Evolutionary conservation across 352 stramenopile species (phyloP).

Genomic region (Phytophthora melonis): DNA sequence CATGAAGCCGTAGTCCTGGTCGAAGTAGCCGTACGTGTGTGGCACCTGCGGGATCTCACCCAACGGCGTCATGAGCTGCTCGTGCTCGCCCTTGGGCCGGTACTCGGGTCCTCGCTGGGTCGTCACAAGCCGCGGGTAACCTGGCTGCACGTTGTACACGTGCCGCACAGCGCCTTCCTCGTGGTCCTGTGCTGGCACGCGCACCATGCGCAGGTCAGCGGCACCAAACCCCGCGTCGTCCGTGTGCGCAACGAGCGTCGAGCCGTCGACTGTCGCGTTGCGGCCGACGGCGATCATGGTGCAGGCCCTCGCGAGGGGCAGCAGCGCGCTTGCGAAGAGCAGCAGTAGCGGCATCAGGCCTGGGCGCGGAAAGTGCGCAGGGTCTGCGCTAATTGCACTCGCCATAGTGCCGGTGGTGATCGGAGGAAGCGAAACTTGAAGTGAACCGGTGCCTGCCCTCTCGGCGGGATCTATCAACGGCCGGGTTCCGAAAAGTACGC

Average conservation of each 20-base stretch:
- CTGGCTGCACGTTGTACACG: slow-evolving; percentile 75
- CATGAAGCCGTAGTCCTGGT: slow-evolving; percentile 95
- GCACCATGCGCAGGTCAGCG: slow-evolving; percentile 92
- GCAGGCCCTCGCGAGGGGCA: slow-evolving; percentile 53
- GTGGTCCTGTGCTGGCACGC: slow-evolving; percentile 90
- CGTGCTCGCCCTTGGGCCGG: slow-evolving; percentile 39
- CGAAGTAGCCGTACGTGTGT: slow-evolving; percentile 94
- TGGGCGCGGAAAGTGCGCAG: neutral
- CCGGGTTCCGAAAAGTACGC: slow-evolving; percentile 23
- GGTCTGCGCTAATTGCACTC: neutral
- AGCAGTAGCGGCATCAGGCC: slow-evolving; percentile 13
- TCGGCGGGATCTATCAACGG: slow-evolving; percentile 10
- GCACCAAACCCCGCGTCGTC: slow-evolving; percentile 84
- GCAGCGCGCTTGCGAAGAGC: slow-evolving; percentile 8
- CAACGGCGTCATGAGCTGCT: slow-evolving; percentile 67
- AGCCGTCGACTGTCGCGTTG: slow-evolving; percentile 85
- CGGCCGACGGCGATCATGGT: slow-evolving; percentile 91
- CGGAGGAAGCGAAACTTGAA: slow-evolving; percentile 31
- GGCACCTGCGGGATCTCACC: slow-evolving; percentile 90
- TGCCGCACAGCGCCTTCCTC: slow-evolving; percentile 47
- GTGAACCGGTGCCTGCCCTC: slow-evolving; percentile 3
- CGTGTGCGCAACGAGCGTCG: slow-evolving; percentile 91
- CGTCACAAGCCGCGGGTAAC: slow-evolving; percentile 79
- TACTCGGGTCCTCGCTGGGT: slow-evolving; percentile 81
- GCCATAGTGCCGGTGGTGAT: neutral